phyloP scores from a whole-genome alignment of 257 asterid genomes.

The Solanum bukasovii region DNA sequence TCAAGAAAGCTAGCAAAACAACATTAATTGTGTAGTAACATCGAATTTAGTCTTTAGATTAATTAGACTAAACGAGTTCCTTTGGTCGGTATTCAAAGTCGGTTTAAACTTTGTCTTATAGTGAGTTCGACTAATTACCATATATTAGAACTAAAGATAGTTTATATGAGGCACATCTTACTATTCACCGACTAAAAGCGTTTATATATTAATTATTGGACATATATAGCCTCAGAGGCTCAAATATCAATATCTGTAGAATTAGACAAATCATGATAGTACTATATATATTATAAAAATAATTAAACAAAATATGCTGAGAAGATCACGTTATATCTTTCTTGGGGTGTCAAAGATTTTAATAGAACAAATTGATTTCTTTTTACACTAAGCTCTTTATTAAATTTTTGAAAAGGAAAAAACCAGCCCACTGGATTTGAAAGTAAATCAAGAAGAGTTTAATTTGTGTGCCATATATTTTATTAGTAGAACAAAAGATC shows the following conservation, averaged over 20 bases:
- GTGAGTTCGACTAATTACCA: neutral
- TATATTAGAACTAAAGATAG: neutral
- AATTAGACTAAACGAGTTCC: neutral
- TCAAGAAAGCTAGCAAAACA: neutral
- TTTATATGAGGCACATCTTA: neutral
- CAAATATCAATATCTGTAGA: neutral
- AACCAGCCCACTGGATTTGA: neutral
- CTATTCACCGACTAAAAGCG: neutral
- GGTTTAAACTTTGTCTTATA: neutral
- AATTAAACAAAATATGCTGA: neutral
- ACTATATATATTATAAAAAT: neutral
- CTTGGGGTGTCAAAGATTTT: neutral
- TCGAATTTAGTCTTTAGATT: neutral
- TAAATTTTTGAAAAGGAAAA: neutral
- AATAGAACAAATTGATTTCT: neutral
- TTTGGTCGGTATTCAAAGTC: neutral
- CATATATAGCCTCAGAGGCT: neutral
- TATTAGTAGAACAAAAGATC: neutral
- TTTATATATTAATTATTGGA: neutral
- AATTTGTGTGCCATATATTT: neutral
- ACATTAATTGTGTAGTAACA: neutral
- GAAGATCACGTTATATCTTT: conserved; percentile 1
- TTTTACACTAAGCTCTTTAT: neutral
- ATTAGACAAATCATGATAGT: neutral
- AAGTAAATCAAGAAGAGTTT: neutral